These are phyloP conservation scores for Vaccinium macrocarpon DNA, from an alignment of 148 eudicot species.

Conservation along the genomic window DNA sequence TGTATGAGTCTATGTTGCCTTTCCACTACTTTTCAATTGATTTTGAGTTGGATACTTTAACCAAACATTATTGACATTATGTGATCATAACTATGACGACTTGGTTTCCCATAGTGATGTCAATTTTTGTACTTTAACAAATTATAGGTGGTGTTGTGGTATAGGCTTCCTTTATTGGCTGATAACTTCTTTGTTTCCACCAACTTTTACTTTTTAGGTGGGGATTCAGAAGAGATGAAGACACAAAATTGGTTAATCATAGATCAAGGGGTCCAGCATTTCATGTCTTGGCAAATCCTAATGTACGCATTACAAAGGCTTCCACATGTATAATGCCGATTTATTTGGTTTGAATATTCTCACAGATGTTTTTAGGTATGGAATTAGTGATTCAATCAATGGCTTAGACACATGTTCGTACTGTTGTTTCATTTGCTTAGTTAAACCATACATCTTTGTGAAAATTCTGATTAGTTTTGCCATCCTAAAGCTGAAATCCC, in stretches of 20 bases:
- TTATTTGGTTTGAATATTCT: constrained; percentile 49
- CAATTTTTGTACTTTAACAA: neutral
- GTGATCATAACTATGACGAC: neutral
- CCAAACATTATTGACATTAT: neutral
- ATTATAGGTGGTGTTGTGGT: neutral
- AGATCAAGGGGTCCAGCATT: constrained; percentile 35
- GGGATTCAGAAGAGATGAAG: constrained; percentile 33
- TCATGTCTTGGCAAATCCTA: constrained; percentile 51
- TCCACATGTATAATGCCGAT: constrained; percentile 36
- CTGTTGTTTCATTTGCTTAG: neutral
- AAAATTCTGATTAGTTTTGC: neutral
- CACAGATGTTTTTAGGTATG: constrained; percentile 41
- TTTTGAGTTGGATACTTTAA: neutral
- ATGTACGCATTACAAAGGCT: constrained; percentile 52
- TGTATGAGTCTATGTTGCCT: neutral
- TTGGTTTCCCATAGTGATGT: neutral
- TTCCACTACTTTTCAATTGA: neutral
- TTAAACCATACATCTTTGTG: constrained; percentile 4
- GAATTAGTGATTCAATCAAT: constrained; percentile 14
- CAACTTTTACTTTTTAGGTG: constrained; percentile 29
- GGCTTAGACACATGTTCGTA: neutral
- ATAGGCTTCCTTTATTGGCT: neutral
- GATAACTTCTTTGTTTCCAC: neutral
- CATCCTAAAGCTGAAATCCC: neutral
- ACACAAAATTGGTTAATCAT: constrained; percentile 22